Evolutionary conservation across 192 early-diverging fungal species (phyloP).

Genomic region (Diversispora eburnea): DNA sequence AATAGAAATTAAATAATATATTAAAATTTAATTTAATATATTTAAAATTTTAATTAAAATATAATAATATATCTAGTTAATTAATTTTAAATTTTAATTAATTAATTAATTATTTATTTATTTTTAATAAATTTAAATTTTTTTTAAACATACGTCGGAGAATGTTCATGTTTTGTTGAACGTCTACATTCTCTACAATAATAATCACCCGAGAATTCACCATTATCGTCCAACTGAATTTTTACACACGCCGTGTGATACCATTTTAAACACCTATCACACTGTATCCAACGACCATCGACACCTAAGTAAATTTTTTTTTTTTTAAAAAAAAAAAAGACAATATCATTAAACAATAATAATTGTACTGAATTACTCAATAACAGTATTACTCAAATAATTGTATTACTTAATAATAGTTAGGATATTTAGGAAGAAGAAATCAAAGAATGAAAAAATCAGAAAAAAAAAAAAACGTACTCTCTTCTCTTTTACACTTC

Average conservation of each 20-base stretch:
- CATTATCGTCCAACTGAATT: slow-evolving; percentile 4
- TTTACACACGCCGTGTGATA: slow-evolving; percentile 8
- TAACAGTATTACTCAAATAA: too few species aligned
- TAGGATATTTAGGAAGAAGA: too few species aligned
- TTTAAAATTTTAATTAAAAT: background rate
- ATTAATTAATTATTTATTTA: too few species aligned
- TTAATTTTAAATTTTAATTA: too few species aligned
- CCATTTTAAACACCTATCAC: background rate
- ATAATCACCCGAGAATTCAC: slow-evolving; percentile 2
- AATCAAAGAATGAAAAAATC: background rate
- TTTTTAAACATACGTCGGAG: background rate
- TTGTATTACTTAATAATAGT: too few species aligned
- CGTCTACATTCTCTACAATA: slow-evolving; percentile 5
- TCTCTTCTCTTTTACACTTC: slow-evolving; percentile 3
- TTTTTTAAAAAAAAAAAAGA: background rate
- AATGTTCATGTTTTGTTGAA: background rate
- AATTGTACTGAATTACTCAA: too few species aligned
- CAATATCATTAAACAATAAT: background rate
- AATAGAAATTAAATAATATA: too few species aligned
- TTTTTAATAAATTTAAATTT: too few species aligned
- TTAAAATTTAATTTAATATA: background rate
- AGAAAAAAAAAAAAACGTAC: background rate
- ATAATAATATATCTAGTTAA: background rate
- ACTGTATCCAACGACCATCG: background rate
- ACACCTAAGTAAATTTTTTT: background rate